Evolutionary conservation across 352 stramenopile species (phyloP).

Genomic region (Globisporangium apiculatum): DNA sequence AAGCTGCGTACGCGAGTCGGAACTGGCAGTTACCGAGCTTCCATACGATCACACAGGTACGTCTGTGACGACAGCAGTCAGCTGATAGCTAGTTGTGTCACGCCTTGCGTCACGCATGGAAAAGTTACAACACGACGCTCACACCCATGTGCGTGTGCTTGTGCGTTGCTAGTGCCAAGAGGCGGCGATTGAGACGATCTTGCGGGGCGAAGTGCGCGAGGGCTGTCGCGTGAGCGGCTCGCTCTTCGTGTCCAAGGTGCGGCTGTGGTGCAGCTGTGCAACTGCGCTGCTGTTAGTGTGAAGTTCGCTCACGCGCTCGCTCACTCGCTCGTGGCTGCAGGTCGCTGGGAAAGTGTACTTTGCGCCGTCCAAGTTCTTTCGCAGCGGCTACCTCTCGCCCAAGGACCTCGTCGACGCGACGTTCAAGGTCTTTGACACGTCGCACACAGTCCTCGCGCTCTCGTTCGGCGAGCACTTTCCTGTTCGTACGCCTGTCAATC

Average conservation of each 20-base stretch:
- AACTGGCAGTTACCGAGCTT: slow-evolving; percentile 78
- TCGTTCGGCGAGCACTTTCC: slow-evolving; percentile 73
- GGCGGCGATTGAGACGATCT: slow-evolving; percentile 63
- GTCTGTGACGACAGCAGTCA: not conserved
- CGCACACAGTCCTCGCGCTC: slow-evolving; percentile 54
- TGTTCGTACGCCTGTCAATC: slow-evolving; percentile 20
- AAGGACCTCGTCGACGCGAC: slow-evolving; percentile 59
- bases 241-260: slow-evolving; percentile 70
- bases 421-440: slow-evolving; percentile 72
- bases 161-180: slow-evolving; percentile 52
- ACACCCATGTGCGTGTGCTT: not conserved
- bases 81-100: not conserved
- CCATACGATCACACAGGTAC: slow-evolving; percentile 58
- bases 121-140: too few species aligned
- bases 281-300: not conserved
- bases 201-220: slow-evolving; percentile 69
- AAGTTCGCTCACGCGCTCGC: not conserved
- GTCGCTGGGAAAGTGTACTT: slow-evolving; percentile 78
- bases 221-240: slow-evolving; percentile 72
- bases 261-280: not conserved
- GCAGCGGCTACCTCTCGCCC: slow-evolving; percentile 62
- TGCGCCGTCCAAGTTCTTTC: slow-evolving; percentile 77
- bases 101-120: not conserved
- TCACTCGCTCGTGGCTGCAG: slow-evolving; percentile 14
- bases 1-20: slow-evolving; percentile 51